These are phyloP conservation scores for Dendrocalamus latiflorus DNA, from an alignment of 202 grass and related monocot species.

Conservation along the genomic window DNA sequence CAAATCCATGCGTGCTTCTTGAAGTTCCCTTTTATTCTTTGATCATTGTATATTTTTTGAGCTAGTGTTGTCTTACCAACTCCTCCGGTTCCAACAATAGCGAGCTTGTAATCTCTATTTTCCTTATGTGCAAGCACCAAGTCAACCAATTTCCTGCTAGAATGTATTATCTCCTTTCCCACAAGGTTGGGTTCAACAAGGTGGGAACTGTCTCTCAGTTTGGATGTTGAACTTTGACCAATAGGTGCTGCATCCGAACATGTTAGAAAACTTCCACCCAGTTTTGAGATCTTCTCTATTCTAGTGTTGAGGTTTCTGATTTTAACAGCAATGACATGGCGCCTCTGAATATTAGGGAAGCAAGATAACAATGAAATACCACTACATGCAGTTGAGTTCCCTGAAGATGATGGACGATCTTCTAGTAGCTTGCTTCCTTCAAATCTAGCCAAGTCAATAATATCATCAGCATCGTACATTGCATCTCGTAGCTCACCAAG, in stretches of 20 bases:
- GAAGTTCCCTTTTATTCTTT: too few species aligned
- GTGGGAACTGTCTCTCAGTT: background rate
- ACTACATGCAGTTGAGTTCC: background rate
- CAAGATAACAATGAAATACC: background rate
- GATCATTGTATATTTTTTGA: too few species aligned
- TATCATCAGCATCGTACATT: constrained; percentile 44
- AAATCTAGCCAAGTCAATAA: too few species aligned
- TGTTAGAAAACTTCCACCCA: background rate
- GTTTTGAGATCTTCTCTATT: background rate
- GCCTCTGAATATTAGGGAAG: background rate
- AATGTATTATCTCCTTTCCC: constrained; percentile 34
- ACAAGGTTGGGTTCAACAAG: constrained; percentile 36
- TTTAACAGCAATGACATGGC: background rate
- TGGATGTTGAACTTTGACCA: background rate
- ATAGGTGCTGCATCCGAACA: background rate
- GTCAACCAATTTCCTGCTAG: too few species aligned
- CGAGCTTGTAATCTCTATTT: background rate
- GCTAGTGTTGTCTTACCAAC: constrained; percentile 57
- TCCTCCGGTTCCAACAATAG: constrained; percentile 42
- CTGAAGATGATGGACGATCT: too few species aligned
- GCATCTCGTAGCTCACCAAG: constrained; percentile 23
- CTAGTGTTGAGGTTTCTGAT: constrained; percentile 35
- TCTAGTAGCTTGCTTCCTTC: too few species aligned
- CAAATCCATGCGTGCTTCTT: too few species aligned
- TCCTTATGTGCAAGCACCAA: constrained; percentile 6